Base-by-base conservation (phyloP, 495 filamentous ascomycete genomes). In the Ramalina intermedia region DNA sequence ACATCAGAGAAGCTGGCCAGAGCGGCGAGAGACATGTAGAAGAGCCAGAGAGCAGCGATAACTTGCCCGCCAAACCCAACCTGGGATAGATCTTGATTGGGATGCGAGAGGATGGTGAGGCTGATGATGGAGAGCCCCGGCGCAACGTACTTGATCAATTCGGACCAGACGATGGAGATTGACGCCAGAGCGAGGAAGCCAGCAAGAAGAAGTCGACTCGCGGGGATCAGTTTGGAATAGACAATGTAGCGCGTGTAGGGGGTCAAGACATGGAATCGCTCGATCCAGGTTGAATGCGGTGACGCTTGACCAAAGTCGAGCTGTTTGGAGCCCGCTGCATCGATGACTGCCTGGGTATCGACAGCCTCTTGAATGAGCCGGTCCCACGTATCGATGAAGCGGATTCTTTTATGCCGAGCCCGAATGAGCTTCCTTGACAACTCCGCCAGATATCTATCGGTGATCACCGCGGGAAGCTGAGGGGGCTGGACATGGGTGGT, bases 11-110 rank as follows among this genome's bases (percentile, higher is more conserved):
- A 77, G 35, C 86, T 87, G 48, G 79, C 82, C 39, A 96, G 76
- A 6, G 90, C 86, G 35, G 84, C 84, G 37, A 80, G 71, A 61
- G 77, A 84, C 90, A 96, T 96, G 69, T 96, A 98, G 23, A 87
- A 64, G 55, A 98, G 80, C 91, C 91, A 98, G 27, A 79, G 66
- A 9, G 85, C 81, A 9, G 90, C 82, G 43, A 85, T 84, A 41
- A 85, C 62, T 61, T 98, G 91, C 29, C 87, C 84, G 9, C 81
- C 80, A 54, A 96, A 83, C 12, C 84, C 83, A 56, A 95, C 73
- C 23, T 81, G 75, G 37, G 80, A 79, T n/a, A 73, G 69, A 4
- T 76, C 68, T 27, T 69, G 70, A 43, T 74, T 70, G 47, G 75
- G 79, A 53, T 91, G 81, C 42, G 91, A 87, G 17, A 94, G 74